Evolutionary conservation across 2,329 filamentous ascomycete genomes (phyloP).

Genomic region (Furcasterigmium sp.): DNA sequence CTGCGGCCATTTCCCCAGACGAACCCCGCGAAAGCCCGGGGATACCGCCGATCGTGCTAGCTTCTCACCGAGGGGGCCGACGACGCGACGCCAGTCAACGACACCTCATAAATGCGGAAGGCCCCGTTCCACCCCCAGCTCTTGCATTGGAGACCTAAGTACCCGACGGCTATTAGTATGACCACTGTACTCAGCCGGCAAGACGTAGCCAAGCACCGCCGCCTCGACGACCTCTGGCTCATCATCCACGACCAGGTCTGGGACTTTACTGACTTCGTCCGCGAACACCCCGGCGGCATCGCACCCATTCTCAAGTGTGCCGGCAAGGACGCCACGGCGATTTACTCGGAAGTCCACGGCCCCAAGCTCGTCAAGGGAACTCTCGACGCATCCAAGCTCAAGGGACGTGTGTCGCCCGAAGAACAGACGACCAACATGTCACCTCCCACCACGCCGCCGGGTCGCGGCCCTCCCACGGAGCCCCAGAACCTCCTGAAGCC

Average conservation of each 20-base stretch:
- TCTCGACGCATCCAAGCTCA: conserved; percentile 37
- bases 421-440: neutral
- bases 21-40: neutral
- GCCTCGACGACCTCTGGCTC: conserved; percentile 54
- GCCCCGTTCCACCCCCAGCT: too few relatives aligned
- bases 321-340: conserved; percentile 46
- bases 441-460: conserved; percentile 38
- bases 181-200: conserved; percentile 25
- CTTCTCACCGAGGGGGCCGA: too few relatives aligned
- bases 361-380: conserved; percentile 32
- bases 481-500: conserved; percentile 2
- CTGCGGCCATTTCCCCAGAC: neutral
- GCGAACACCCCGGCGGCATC: conserved; percentile 27
- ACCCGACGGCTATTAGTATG: too few relatives aligned
- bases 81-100: too few relatives aligned
- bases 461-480: conserved; percentile 23
- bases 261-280: conserved; percentile 60
- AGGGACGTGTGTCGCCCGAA: conserved; percentile 34
- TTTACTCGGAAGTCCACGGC: conserved; percentile 47
- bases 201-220: conserved; percentile 41
- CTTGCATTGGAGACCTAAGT: too few relatives aligned
- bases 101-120: too few relatives aligned
- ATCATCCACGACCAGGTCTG: conserved; percentile 61
- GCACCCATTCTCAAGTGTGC: conserved; percentile 43
- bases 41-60: neutral